phyloP scores from a whole-genome alignment of 345 rosid genomes.

The Noccaea bulbosa region DNA sequence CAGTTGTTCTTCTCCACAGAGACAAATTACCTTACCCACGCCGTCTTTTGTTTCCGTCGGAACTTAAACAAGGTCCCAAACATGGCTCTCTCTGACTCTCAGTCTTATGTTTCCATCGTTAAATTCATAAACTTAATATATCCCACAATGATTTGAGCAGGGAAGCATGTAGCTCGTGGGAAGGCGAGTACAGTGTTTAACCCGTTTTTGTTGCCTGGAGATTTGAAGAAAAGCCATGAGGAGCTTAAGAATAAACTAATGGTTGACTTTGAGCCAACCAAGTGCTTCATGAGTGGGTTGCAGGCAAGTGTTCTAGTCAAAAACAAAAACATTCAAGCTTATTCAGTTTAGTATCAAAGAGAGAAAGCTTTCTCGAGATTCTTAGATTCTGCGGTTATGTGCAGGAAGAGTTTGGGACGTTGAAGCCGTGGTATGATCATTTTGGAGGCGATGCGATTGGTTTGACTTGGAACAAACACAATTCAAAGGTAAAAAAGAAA shows the following conservation, averaged over 20 bases:
- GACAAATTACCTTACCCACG: slow-evolving; percentile 72
- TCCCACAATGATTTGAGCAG: slow-evolving; percentile 46
- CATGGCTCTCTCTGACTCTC: slow-evolving; percentile 9
- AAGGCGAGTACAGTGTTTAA: slow-evolving; percentile 63
- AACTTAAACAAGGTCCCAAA: slow-evolving; percentile 64
- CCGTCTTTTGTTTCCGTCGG: slow-evolving; percentile 78
- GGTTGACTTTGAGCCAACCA: slow-evolving; percentile 80
- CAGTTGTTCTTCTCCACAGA: slow-evolving; percentile 83
- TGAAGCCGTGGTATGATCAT: slow-evolving; percentile 86
- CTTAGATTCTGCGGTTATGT: slow-evolving; percentile 31
- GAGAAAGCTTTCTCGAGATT: neutral
- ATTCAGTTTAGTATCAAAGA: neutral
- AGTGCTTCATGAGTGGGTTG: slow-evolving; percentile 63
- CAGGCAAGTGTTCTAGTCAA: slow-evolving; percentile 55
- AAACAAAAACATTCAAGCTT: neutral
- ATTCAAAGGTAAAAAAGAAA: slow-evolving; percentile 62
- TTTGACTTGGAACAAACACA: slow-evolving; percentile 68
- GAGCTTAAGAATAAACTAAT: slow-evolving; percentile 61
- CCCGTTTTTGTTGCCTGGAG: slow-evolving; percentile 60
- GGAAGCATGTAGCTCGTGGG: slow-evolving; percentile 72
- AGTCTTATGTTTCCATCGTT: neutral
- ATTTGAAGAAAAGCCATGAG: slow-evolving; percentile 58
- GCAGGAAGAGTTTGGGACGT: slow-evolving; percentile 61
- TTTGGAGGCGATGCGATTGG: slow-evolving; percentile 88
- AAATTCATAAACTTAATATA: neutral